These are phyloP conservation scores for Pyricularia pennisetigena DNA, from an alignment of 2,329 filamentous ascomycete genomes.

Conservation along the genomic window DNA sequence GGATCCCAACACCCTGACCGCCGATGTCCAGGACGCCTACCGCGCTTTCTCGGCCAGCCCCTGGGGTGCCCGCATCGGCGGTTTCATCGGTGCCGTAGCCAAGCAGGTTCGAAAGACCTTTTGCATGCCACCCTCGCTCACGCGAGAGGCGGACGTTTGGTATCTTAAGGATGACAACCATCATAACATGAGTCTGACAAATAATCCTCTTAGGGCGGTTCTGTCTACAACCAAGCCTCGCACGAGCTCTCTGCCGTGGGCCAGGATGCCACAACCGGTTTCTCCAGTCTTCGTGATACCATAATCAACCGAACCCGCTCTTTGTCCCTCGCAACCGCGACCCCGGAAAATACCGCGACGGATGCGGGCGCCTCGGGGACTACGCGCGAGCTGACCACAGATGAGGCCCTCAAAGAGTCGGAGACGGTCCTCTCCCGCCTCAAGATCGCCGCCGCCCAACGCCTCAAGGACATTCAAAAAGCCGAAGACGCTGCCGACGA, in stretches of 20 bases:
- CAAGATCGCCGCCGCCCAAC: slow-evolving; percentile 66
- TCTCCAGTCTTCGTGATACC: slow-evolving; percentile 58
- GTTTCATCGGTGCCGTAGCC: slow-evolving; percentile 82
- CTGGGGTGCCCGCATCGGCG: slow-evolving; percentile 83
- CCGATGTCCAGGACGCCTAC: slow-evolving; percentile 90
- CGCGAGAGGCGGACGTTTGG: not conserved
- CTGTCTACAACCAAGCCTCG: slow-evolving; percentile 73
- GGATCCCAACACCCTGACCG: slow-evolving; percentile 54
- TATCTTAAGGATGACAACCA: not conserved
- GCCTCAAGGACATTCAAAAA: slow-evolving; percentile 78
- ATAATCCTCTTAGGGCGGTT: slow-evolving; percentile 51
- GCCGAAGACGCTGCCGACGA: slow-evolving; percentile 96
- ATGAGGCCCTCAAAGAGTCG: slow-evolving; percentile 35
- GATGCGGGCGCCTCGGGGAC: slow-evolving; percentile 13
- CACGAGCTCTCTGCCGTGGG: slow-evolving; percentile 75
- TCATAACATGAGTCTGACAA: not conserved
- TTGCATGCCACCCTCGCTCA: not conserved
- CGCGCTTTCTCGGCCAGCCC: slow-evolving; percentile 84
- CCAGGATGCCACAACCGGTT: slow-evolving; percentile 72
- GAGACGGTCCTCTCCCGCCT: slow-evolving; percentile 68
- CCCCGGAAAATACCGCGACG: not conserved
- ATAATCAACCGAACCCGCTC: slow-evolving; percentile 66
- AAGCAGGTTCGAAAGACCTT: slow-evolving; percentile 58
- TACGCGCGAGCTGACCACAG: slow-evolving; percentile 11
- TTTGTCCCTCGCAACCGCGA: slow-evolving; percentile 51